Evolutionary conservation across 1,284 basidiomycete genomes (phyloP).

Genomic region (Golubevia pallescens): DNA sequence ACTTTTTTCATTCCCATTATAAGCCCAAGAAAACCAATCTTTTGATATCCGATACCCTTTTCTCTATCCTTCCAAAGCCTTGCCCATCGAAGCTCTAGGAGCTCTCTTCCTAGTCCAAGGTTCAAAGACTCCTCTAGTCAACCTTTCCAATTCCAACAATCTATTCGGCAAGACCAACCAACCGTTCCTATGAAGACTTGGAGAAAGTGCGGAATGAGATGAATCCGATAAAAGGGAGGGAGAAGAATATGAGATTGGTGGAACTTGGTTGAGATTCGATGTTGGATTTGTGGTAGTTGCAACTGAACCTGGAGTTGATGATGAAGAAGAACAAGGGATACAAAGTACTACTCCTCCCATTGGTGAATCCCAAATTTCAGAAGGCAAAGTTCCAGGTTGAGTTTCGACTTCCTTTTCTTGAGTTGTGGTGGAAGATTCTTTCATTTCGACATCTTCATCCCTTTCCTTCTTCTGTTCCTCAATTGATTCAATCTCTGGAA

Average conservation of each 20-base stretch:
- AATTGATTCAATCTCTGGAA: not conserved
- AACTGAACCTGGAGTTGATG: not conserved
- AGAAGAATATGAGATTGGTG: not conserved
- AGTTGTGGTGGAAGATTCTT: not conserved
- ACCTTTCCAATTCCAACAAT: conserved; percentile 14
- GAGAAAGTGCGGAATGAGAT: not conserved
- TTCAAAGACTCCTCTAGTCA: conserved; percentile 13
- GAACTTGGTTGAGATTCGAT: not conserved
- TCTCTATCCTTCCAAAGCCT: too few species aligned
- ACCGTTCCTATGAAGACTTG: conserved; percentile 7
- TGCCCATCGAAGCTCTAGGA: conserved; percentile 1
- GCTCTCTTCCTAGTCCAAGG: conserved; percentile 16
- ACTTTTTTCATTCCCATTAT: too few species aligned
- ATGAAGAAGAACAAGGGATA: conserved; percentile 2
- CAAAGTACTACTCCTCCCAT: conserved; percentile 14
- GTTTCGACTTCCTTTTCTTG: not conserved
- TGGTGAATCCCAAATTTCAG: conserved; percentile 9
- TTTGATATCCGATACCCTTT: too few species aligned
- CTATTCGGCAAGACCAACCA: conserved; percentile 12
- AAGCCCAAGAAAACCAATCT: too few species aligned
- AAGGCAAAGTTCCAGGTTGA: conserved; percentile 5
- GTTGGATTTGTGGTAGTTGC: not conserved
- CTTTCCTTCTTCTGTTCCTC: not conserved
- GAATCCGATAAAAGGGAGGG: too few species aligned
- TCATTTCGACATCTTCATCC: too few species aligned